phyloP scores from a whole-genome alignment of 805 yeast species.

The Clavispora fructus region DNA sequence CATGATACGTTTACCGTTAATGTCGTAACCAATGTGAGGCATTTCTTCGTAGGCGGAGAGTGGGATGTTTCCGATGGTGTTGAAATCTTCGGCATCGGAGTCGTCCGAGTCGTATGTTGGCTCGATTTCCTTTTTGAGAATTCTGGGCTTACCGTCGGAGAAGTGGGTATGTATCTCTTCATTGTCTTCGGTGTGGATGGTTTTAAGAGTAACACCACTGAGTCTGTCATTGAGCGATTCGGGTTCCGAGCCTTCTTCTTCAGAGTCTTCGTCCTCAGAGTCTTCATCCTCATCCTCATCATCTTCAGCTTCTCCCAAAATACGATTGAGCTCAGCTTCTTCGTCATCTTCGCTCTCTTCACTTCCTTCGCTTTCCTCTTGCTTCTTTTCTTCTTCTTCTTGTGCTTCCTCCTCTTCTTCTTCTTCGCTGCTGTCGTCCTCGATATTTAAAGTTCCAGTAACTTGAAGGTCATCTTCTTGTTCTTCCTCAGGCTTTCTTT shows the following conservation, averaged over 20 bases:
- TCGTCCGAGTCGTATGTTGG: constrained; percentile 96
- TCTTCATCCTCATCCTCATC: constrained; percentile 29
- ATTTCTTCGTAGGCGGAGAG: constrained; percentile 89
- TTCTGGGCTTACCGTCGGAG: constrained; percentile 77
- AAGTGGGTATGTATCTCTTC: constrained; percentile 41
- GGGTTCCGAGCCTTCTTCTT: constrained; percentile 49
- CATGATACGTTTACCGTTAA: constrained; percentile 97
- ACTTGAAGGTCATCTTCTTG: constrained; percentile 11
- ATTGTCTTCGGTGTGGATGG: constrained; percentile 39
- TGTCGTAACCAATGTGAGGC: constrained; percentile 96
- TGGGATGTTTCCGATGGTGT: constrained; percentile 93
- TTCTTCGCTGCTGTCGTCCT: constrained; percentile 10
- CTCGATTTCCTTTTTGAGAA: constrained; percentile 81
- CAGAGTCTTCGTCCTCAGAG: constrained; percentile 34
- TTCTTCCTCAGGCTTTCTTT: constrained; percentile 11
- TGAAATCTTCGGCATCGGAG: constrained; percentile 70
- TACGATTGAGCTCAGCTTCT: constrained; percentile 51
- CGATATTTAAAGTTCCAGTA: constrained; percentile 11
- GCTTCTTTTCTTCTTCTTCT: constrained; percentile 4
- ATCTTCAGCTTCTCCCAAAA: constrained; percentile 51
- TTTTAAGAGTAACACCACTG: constrained; percentile 48
- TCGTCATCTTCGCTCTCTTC: constrained; percentile 41
- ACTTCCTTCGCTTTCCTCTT: constrained; percentile 13
- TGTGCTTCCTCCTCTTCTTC: constrained; percentile 2
- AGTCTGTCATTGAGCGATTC: constrained; percentile 51